Conservation (phyloP, 352 stramenopile species). For the Pythium grandisporangium region DNA sequence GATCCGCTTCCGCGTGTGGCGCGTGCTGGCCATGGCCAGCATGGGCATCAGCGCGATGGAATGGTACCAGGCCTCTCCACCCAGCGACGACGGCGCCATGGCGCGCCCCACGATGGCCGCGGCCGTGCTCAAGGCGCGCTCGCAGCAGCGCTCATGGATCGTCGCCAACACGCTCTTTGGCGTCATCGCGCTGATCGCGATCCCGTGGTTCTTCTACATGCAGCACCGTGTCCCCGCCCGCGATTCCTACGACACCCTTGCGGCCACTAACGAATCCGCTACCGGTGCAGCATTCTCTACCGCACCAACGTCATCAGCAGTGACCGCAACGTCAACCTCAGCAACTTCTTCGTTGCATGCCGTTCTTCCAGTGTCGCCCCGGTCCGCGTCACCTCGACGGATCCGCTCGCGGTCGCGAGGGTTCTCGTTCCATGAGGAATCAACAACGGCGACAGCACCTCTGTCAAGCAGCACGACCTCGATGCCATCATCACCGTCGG, state of each 20-base stretch:
- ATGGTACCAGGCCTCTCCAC: conserved; percentile 55
- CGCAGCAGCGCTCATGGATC: conserved; percentile 45
- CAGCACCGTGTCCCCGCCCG: conserved; percentile 30
- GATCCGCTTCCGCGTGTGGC: conserved; percentile 32
- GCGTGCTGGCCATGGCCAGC: conserved; percentile 32
- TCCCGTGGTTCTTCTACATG: conserved; percentile 64
- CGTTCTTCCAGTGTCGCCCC: too few relatives aligned
- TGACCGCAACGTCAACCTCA: not conserved
- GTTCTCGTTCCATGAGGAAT: too few relatives aligned
- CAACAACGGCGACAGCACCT: too few relatives aligned
- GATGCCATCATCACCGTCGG: not conserved
- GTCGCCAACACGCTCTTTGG: conserved; percentile 77
- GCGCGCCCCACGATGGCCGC: conserved; percentile 2
- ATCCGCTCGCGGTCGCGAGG: not conserved
- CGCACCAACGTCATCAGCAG: not conserved
- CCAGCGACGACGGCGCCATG: conserved; percentile 27
- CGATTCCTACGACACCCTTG: conserved; percentile 37
- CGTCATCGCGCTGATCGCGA: conserved; percentile 41
- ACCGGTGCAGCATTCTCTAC: not conserved
- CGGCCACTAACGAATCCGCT: too few relatives aligned
- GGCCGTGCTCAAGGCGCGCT: conserved; percentile 6
- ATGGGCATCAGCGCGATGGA: conserved; percentile 46
- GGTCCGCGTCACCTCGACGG: too few relatives aligned
- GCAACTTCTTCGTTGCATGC: too few relatives aligned
- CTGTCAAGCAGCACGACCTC: not conserved